These are phyloP conservation scores for Seiridium cupressi DNA, from an alignment of 2,329 filamentous ascomycete genomes.

Conservation along the genomic window DNA sequence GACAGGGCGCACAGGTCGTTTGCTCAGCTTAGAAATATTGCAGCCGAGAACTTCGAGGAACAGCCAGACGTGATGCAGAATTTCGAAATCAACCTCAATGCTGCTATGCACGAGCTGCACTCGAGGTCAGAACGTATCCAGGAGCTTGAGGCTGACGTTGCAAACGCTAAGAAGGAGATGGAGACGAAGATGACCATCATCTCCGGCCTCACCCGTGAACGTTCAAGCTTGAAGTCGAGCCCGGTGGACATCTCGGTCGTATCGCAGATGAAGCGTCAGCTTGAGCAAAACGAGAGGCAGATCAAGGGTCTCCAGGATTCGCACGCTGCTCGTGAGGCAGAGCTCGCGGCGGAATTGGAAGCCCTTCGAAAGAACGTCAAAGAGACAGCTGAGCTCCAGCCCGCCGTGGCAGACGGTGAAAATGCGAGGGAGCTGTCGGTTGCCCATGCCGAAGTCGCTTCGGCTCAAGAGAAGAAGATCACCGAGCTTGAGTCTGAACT, in stretches of 20 bases:
- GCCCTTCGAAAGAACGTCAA: slow-evolving; percentile 58
- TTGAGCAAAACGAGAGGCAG: slow-evolving; percentile 82
- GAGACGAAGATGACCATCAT: slow-evolving; percentile 96
- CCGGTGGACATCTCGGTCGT: slow-evolving; percentile 92
- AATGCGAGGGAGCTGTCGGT: slow-evolving; percentile 26
- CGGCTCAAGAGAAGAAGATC: slow-evolving; percentile 56
- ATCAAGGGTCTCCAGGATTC: slow-evolving; percentile 71
- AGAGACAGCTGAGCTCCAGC: slow-evolving; percentile 22
- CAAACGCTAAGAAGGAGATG: slow-evolving; percentile 88
- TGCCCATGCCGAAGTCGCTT: slow-evolving; percentile 28
- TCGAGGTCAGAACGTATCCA: slow-evolving; percentile 85
- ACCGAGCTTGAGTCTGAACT: slow-evolving; percentile 69
- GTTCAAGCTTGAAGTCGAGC: slow-evolving; percentile 80
- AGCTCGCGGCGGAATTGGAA: slow-evolving; percentile 71
- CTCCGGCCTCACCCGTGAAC: slow-evolving; percentile 86
- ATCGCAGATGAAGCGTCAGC: slow-evolving; percentile 80
- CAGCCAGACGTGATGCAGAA: slow-evolving; percentile 84
- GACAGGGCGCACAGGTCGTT: slow-evolving; percentile 92
- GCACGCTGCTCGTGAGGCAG: slow-evolving; percentile 71
- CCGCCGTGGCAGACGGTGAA: slow-evolving; percentile 10
- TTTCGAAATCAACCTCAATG: slow-evolving; percentile 88
- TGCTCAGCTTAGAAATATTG: slow-evolving; percentile 84
- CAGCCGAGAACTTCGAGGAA: slow-evolving; percentile 78
- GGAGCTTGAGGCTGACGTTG: slow-evolving; percentile 81
- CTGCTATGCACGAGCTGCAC: slow-evolving; percentile 90